A percentile compares a stretch with the other conserved stretches of the same genome.
Evolutionary conservation across 2,329 filamentous ascomycete species (phyloP).

Genomic region (Arthrinium phaeospermum): DNA sequence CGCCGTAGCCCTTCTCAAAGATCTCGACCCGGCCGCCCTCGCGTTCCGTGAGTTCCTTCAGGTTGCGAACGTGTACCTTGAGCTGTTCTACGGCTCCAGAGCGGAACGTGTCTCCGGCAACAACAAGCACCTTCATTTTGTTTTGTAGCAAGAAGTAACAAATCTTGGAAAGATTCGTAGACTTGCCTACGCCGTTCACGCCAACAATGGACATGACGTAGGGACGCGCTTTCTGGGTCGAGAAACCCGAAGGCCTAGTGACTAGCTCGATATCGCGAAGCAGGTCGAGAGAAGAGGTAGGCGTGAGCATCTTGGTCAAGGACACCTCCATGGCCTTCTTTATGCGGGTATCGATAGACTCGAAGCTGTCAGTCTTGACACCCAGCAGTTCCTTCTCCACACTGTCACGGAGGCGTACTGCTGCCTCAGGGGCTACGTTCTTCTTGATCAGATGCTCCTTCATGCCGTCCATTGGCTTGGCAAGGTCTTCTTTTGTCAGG

Average conservation of each 20-base stretch:
- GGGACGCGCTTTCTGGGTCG: slow-evolving; percentile 71
- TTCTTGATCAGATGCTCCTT: slow-evolving; percentile 93
- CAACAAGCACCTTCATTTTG: slow-evolving; percentile 92
- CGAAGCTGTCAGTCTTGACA: slow-evolving; percentile 90
- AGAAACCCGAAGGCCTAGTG: slow-evolving; percentile 68
- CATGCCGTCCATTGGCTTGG: slow-evolving; percentile 94
- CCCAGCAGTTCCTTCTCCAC: slow-evolving; percentile 90
- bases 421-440: slow-evolving; percentile 95
- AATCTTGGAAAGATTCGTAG: slow-evolving; percentile 96
- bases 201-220: slow-evolving; percentile 99
- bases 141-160: slow-evolving; percentile 98
- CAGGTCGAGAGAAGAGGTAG: slow-evolving; percentile 91
- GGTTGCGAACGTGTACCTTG: slow-evolving; percentile 90
- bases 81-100: slow-evolving; percentile 97
- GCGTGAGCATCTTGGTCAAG: slow-evolving; percentile 92
- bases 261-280: slow-evolving; percentile 90
- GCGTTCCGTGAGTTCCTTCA: slow-evolving; percentile 84
- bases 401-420: slow-evolving; percentile 86
- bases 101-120: slow-evolving; percentile 94
- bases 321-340: slow-evolving; percentile 89
- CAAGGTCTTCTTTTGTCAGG: slow-evolving; percentile 84
- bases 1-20: slow-evolving; percentile 97
- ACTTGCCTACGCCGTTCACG: slow-evolving; percentile 98
- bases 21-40: slow-evolving; percentile 87
- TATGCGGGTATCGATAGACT: slow-evolving; percentile 84